phyloP scores from a whole-genome alignment of 1,284 basidiomycete genomes.

The Cryptococcus sp. region DNA sequence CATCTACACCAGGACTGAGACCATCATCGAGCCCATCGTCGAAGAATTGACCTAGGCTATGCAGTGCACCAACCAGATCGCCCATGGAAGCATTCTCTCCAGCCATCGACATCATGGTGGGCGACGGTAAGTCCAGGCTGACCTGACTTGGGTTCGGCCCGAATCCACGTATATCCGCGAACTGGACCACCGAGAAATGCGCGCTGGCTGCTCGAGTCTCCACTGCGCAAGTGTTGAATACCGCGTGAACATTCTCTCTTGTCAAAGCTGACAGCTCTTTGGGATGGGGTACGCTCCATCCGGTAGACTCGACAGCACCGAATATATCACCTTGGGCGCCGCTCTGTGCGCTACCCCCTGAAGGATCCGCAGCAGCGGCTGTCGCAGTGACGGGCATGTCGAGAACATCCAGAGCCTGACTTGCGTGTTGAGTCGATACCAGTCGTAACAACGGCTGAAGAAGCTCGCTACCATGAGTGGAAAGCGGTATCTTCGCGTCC shows the following conservation, averaged over 20 bases:
- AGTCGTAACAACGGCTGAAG: slow-evolving; percentile 87
- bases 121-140: slow-evolving; percentile 21
- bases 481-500: slow-evolving; percentile 73
- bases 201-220: slow-evolving; percentile 60
- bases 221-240: slow-evolving; percentile 75
- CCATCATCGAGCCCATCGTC: slow-evolving; percentile 58
- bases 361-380: slow-evolving; percentile 73
- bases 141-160: slow-evolving; percentile 22
- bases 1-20: background rate
- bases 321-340: slow-evolving; percentile 63
- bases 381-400: slow-evolving; percentile 79
- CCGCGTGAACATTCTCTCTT: slow-evolving; percentile 73
- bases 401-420: slow-evolving; percentile 84
- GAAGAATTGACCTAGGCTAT: slow-evolving; percentile 84
- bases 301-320: slow-evolving; percentile 74
- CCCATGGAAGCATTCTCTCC: slow-evolving; percentile 62
- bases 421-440: slow-evolving; percentile 78
- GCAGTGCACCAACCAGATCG: slow-evolving; percentile 79
- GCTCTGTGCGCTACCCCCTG: slow-evolving; percentile 47
- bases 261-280: slow-evolving; percentile 66
- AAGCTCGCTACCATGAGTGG: slow-evolving; percentile 76
- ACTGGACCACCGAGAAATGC: slow-evolving; percentile 52
- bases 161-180: slow-evolving; percentile 39
- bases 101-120: slow-evolving; percentile 61
- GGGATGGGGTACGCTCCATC: slow-evolving; percentile 78